Base-by-base conservation (phyloP, 2,329 filamentous ascomycete genomes). In the Penicillium crustosum region DNA sequence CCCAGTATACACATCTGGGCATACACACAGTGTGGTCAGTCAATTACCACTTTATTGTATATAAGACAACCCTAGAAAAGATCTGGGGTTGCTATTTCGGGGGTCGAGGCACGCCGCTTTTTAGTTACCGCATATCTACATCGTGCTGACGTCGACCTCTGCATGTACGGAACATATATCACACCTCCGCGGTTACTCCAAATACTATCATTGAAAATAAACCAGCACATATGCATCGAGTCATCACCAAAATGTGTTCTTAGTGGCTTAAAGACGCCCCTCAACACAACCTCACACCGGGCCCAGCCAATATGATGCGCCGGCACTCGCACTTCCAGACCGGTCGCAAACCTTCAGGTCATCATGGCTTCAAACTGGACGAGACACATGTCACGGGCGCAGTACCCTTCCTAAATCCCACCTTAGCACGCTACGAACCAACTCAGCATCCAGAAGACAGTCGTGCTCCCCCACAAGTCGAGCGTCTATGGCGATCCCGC, bases 331-430 rank as follows among this genome's bases (percentile, higher is more conserved):
- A 63, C 1, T 66, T 66, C 43, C 57, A 38, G 41, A 41, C 59
- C 35, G 63, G 47, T 6, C 53, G 55, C 12, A 62, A 64, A 36
- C 64, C 64, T 25, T 41, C 47, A 5, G 42, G 56, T 23, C 55
- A 63, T 31, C 57, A 54, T 7, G 23, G 31, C n/a, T 45, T 64
- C 1, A 19, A 38, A 17, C 47, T 66, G 1, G 58, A 42, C 33
- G 57, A 43, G 23, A 49, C 53, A 12, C 62, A 61, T 57, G 57
- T 68, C 15, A 59, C 66, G 7, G 81, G 81, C 0, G 78, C 81
- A 10, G 60, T 83, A 23, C 56, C 68, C 1, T 82, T 80, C 61
- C 69, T 83, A 42, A 82, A 83, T 60, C 81, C 82, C 5, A 84
- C 82, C 1, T 68, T 67, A 53, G 78, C 78, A 6, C 69, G 70